These are phyloP conservation scores for Suillus luteus DNA, from an alignment of 768 basidiomycete genomes.

Conservation along the genomic window DNA sequence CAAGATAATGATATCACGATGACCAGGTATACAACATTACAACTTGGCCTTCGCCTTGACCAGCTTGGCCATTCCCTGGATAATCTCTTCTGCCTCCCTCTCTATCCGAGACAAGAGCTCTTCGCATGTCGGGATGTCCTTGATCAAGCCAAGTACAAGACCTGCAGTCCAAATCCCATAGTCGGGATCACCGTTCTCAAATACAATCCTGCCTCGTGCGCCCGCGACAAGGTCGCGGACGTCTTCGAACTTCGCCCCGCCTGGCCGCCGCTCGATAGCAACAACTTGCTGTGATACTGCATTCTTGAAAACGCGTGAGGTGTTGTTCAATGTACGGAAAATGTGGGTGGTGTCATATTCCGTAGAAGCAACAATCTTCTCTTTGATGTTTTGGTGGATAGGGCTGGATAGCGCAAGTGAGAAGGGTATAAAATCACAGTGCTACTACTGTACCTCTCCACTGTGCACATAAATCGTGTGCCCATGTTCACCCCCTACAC, in stretches of 20 bases:
- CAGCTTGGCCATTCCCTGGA: conserved; percentile 45
- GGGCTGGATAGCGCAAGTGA: conserved; percentile 45
- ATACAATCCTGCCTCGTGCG: conserved; percentile 68
- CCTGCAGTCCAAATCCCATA: conserved; percentile 86
- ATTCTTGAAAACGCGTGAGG: conserved; percentile 87
- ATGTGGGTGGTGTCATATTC: conserved; percentile 89
- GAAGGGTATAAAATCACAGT: not conserved
- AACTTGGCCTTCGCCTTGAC: conserved; percentile 24
- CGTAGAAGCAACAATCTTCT: conserved; percentile 80
- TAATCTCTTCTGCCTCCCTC: conserved; percentile 69
- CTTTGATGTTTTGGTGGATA: conserved; percentile 88
- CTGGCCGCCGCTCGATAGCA: conserved; percentile 74
- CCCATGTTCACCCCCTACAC: conserved; percentile 83
- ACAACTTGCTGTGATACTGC: conserved; percentile 83
- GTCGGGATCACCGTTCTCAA: conserved; percentile 83
- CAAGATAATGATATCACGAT: not conserved
- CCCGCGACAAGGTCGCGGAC: conserved; percentile 77
- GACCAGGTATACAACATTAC: conserved; percentile 13
- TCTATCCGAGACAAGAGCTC: conserved; percentile 70
- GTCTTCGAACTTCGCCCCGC: conserved; percentile 88
- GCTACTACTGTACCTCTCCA: conserved; percentile 58
- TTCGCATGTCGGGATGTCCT: conserved; percentile 83
- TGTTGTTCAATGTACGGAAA: conserved; percentile 84
- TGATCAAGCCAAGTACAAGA: conserved; percentile 67
- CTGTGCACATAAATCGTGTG: conserved; percentile 91